Evolutionary conservation across 2,329 filamentous ascomycete genomes (phyloP).

Genomic region (Exophiala mesophila): DNA sequence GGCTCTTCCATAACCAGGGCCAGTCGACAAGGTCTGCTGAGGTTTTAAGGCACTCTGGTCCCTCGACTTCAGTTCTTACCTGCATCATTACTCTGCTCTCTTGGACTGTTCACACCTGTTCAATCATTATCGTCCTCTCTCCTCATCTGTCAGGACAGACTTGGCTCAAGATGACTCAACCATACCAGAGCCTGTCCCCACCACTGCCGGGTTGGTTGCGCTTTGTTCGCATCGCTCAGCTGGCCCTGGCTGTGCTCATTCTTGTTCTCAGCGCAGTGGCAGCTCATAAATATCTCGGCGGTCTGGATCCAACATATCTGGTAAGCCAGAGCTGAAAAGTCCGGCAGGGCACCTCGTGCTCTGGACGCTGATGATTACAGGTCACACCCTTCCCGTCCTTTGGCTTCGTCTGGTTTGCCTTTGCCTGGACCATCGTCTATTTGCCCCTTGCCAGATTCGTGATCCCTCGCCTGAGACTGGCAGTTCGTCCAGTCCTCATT

Average conservation of each 20-base stretch:
- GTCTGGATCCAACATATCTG: not conserved
- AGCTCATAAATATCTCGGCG: constrained; percentile 2
- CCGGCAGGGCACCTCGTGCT: not conserved
- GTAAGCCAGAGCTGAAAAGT: not conserved
- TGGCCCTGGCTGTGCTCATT: constrained; percentile 64
- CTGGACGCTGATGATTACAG: not conserved
- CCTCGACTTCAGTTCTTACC: no score
- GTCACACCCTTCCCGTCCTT: constrained; percentile 5
- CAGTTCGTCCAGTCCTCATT: constrained; percentile 4
- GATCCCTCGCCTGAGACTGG: constrained; percentile 1
- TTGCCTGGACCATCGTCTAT: constrained; percentile 11
- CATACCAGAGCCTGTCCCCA: no score
- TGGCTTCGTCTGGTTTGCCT: constrained; percentile 12
- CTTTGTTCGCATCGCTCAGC: constrained; percentile 62
- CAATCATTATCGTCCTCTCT: no score
- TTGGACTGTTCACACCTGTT: no score
- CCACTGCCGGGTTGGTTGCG: constrained; percentile 34
- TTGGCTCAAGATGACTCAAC: no score
- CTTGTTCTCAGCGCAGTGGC: constrained; percentile 60
- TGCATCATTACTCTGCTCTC: no score
- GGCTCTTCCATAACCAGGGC: no score
- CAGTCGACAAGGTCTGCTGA: no score
- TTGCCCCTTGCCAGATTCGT: constrained; percentile 2
- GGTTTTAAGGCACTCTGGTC: no score
- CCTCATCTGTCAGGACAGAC: no score